Conservation (phyloP, 2,329 filamentous ascomycete genomes). For the Hirsutella thompsonii region DNA sequence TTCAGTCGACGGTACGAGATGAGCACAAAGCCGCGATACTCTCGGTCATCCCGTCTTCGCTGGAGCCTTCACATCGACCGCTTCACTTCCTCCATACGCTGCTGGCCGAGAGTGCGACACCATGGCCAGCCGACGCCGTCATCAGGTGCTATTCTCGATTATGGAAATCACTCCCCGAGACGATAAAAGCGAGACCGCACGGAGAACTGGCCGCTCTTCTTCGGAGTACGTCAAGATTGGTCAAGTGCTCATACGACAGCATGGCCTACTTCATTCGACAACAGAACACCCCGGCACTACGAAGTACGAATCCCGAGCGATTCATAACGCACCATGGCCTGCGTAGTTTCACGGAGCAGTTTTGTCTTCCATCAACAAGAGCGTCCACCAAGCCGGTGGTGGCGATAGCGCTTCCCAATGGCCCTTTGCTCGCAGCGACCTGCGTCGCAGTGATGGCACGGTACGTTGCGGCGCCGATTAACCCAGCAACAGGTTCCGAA, state of each 20-base stretch:
- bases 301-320: slow-evolving; percentile 9
- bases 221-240: slow-evolving; percentile 8
- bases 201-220: slow-evolving; percentile 7
- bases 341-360: slow-evolving; percentile 16
- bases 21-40: slow-evolving; percentile 10
- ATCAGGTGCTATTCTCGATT: slow-evolving; percentile 21
- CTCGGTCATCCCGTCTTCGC: slow-evolving; percentile 9
- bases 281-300: slow-evolving; percentile 14
- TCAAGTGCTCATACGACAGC: slow-evolving; percentile 20
- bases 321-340: slow-evolving; percentile 20
- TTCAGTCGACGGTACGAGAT: slow-evolving; percentile 1
- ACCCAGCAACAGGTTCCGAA: slow-evolving; percentile 30
- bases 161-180: slow-evolving; percentile 23
- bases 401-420: slow-evolving; percentile 39
- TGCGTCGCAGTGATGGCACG: slow-evolving; percentile 34
- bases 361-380: slow-evolving; percentile 14
- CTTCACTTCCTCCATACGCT: slow-evolving; percentile 13
- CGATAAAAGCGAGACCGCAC: slow-evolving; percentile 14
- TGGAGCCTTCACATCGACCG: slow-evolving; percentile 10
- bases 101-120: slow-evolving; percentile 12
- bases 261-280: slow-evolving; percentile 23
- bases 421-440: slow-evolving; percentile 36
- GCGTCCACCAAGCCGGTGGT: slow-evolving; percentile 25
- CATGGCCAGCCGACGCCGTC: slow-evolving; percentile 15
- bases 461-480: slow-evolving; percentile 39